These are phyloP conservation scores for Yamadazyma songkhlaensis DNA, from an alignment of 1,139 yeast genomes.

Conservation along the genomic window DNA sequence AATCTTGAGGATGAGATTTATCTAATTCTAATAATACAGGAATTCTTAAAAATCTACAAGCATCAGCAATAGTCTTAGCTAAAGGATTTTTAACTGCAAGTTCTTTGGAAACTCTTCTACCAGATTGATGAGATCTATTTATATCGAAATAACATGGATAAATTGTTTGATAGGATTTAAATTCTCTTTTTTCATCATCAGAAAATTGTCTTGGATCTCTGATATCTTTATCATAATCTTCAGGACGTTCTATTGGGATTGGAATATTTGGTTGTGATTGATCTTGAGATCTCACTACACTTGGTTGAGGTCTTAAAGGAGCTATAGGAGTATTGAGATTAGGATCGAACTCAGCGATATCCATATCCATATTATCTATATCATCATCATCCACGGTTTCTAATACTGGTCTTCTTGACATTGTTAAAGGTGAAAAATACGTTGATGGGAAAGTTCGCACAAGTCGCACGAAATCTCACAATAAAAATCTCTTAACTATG, in stretches of 20 bases:
- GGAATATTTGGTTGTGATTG: conserved; percentile 12
- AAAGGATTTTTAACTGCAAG: conserved; percentile 83
- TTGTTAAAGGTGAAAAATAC: not conserved
- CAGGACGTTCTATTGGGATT: conserved; percentile 8
- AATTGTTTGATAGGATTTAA: conserved; percentile 66
- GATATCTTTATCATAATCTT: conserved; percentile 20
- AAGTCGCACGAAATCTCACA: not conserved
- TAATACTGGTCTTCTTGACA: conserved; percentile 64
- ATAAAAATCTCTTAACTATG: not conserved
- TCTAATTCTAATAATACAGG: conserved; percentile 70
- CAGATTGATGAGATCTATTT: conserved; percentile 71
- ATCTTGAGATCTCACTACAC: conserved; percentile 65
- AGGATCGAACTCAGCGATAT: conserved; percentile 88
- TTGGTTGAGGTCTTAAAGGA: conserved; percentile 58
- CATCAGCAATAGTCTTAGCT: conserved; percentile 78
- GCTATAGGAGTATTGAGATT: conserved; percentile 65
- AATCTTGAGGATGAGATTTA: conserved; percentile 93
- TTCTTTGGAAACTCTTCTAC: conserved; percentile 70
- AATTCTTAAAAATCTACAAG: conserved; percentile 44
- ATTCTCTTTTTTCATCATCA: conserved; percentile 55
- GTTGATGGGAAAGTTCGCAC: not conserved
- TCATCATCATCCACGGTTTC: conserved; percentile 89
- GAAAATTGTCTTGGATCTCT: conserved; percentile 38
- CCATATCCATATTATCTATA: conserved; percentile 90
- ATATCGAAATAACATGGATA: conserved; percentile 94